A percentile compares a stretch with the other conserved stretches of the same genome.
Evolutionary conservation across 2,329 filamentous ascomycete species (phyloP).

Genomic region (Fusarium equiseti): DNA sequence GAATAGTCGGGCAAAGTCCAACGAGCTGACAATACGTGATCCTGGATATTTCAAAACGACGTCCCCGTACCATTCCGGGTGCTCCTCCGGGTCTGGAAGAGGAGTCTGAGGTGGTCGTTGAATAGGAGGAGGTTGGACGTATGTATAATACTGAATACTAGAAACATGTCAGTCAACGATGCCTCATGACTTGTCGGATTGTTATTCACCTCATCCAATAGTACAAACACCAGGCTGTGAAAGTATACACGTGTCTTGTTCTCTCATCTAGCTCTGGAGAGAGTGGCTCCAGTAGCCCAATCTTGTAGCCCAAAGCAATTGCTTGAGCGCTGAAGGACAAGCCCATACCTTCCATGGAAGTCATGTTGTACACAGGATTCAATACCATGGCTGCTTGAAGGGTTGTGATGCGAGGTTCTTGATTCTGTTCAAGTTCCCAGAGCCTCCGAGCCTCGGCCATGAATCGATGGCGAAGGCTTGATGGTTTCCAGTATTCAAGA

Average conservation of each 20-base stretch:
- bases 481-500: not conserved
- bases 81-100: no score
- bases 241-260: not conserved
- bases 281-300: no score
- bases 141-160: no score
- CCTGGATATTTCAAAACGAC: no score
- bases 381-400: not conserved
- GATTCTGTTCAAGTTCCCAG: not conserved
- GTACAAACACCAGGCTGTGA: not conserved
- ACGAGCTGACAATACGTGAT: fast-evolving
- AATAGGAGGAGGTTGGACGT: no score
- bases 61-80: no score
- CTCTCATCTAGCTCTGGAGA: no score
- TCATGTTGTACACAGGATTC: not conserved
- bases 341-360: not conserved
- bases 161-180: no score
- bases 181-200: no score
- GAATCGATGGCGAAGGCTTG: not conserved
- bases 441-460: not conserved
- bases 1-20: no score
- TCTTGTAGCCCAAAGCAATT: not conserved
- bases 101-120: no score
- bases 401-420: not conserved
- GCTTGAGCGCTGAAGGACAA: not conserved
- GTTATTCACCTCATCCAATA: not conserved